Conservation (phyloP, 1,284 basidiomycete genomes). For the Lentinula novae-zelandiae region DNA sequence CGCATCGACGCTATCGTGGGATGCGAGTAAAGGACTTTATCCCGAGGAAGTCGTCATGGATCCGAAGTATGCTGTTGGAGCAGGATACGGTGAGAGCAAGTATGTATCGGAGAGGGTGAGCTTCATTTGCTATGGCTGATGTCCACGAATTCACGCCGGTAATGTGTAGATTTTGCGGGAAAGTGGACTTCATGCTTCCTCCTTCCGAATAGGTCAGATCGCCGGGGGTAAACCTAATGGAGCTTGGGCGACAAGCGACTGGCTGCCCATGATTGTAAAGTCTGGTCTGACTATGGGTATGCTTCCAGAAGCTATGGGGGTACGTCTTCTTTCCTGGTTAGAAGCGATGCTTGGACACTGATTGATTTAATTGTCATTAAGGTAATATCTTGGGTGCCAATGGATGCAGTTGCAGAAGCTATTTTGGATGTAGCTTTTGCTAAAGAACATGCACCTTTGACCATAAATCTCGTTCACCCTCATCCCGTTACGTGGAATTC, state of each 20-base stretch:
- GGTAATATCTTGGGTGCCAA: conserved; percentile 7
- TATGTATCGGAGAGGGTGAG: conserved; percentile 20
- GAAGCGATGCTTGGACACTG: background rate
- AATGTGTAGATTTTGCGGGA: background rate
- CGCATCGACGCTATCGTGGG: conserved; percentile 1
- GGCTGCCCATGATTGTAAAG: background rate
- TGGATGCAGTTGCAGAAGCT: conserved; percentile 1
- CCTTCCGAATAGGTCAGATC: background rate
- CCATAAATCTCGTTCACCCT: conserved; percentile 33
- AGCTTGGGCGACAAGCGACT: background rate
- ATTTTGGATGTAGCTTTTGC: background rate
- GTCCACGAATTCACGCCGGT: background rate
- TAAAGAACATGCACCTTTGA: background rate
- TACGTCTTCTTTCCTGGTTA: background rate
- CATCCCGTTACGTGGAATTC: conserved; percentile 26
- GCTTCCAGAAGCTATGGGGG: background rate
- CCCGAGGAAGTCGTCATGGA: conserved; percentile 2
- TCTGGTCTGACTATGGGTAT: background rate
- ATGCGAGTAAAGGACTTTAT: conserved; percentile 5
- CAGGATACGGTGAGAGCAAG: conserved; percentile 22
- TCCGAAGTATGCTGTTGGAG: conserved; percentile 6
- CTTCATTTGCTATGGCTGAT: background rate
- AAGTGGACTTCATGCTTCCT: background rate
- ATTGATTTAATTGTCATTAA: background rate
- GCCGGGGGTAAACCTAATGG: conserved; percentile 1